Percentiles rank a stretch among this genome's conserved stretches.
phyloP scores from a whole-genome alignment of 345 rosid species.

The Carallia brachiata region DNA sequence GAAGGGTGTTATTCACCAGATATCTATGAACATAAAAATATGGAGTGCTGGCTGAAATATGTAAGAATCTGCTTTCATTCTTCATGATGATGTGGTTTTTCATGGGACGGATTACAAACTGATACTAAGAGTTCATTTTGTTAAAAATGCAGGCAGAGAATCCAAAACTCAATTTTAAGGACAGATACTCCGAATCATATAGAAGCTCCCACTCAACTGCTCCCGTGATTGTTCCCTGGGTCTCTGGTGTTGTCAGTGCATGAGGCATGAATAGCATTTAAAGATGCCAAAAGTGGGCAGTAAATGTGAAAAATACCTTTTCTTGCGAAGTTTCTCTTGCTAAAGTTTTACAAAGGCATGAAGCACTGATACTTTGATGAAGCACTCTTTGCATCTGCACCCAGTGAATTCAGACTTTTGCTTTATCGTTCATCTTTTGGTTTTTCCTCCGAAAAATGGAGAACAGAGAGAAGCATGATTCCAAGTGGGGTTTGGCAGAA shows the following conservation, averaged over 20 bases:
- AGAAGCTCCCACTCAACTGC: slow-evolving; percentile 78
- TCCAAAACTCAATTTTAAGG: slow-evolving; percentile 74
- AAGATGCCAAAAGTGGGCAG: too few relatives aligned
- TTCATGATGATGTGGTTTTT: not conserved
- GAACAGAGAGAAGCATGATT: not conserved
- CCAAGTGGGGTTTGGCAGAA: not conserved
- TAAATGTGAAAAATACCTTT: not conserved
- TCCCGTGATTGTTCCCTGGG: slow-evolving; percentile 91
- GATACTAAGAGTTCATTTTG: slow-evolving; percentile 11
- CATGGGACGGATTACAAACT: not conserved
- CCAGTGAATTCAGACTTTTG: not conserved
- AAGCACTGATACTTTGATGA: slow-evolving; percentile 1
- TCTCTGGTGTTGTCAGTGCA: slow-evolving; percentile 60
- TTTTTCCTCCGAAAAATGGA: slow-evolving; percentile 5
- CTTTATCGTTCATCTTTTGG: not conserved
- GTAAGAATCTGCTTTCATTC: slow-evolving; percentile 43
- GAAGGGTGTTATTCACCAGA: slow-evolving; percentile 87
- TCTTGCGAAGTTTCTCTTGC: not conserved
- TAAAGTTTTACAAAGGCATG: not conserved
- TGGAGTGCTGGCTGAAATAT: slow-evolving; percentile 95
- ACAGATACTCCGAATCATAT: slow-evolving; percentile 68
- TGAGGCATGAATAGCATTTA: slow-evolving; percentile 26
- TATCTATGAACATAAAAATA: slow-evolving; percentile 76
- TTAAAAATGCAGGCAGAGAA: slow-evolving; percentile 69
- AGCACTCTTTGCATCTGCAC: not conserved